Percentiles rank a stretch among this genome's conserved stretches.
Evolutionary conservation across 2,329 filamentous ascomycete genomes (phyloP).

Genomic region (Podosphaera leucotricha): DNA sequence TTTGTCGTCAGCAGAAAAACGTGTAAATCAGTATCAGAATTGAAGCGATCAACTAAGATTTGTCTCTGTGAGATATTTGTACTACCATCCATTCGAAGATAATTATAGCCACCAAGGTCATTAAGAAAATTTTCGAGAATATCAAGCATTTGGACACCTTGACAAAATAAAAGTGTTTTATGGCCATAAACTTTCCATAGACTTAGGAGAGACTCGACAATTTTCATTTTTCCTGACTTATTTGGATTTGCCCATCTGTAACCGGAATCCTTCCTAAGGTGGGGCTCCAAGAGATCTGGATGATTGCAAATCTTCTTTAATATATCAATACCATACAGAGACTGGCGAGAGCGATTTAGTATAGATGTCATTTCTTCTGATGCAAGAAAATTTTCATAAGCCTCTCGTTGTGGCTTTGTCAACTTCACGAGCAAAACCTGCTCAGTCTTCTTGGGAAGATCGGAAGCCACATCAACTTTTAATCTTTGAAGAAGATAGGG

Average conservation of each 20-base stretch:
- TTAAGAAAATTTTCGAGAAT: too few relatives aligned
- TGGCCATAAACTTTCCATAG: too few relatives aligned
- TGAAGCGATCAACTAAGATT: constrained; percentile 45
- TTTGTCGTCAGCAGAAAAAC: constrained; percentile 52
- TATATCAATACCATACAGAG: constrained; percentile 45
- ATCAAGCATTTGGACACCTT: too few relatives aligned
- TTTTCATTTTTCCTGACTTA: too few relatives aligned
- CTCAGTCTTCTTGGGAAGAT: constrained; percentile 80
- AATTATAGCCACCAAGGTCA: constrained; percentile 31
- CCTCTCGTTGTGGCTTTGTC: constrained; percentile 68
- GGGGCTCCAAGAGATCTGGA: constrained; percentile 37
- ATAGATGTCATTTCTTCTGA: constrained; percentile 39
- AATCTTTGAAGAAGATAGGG: too few relatives aligned
- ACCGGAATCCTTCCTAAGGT: too few relatives aligned
- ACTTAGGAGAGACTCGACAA: constrained; percentile 33
- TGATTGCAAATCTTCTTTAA: constrained; percentile 56
- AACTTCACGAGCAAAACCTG: constrained; percentile 88
- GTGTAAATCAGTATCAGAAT: constrained; percentile 28
- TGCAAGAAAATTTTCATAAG: constrained; percentile 49
- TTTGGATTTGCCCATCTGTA: too few relatives aligned
- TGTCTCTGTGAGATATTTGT: constrained; percentile 41
- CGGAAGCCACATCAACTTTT: too few relatives aligned
- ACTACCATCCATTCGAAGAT: constrained; percentile 45
- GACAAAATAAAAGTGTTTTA: too few relatives aligned
- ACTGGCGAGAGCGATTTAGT: constrained; percentile 35